Evolutionary conservation across 148 eudicot species (phyloP), one percentile per base, ranked within the genome.

Genomic region (Cornus controversa): DNA sequence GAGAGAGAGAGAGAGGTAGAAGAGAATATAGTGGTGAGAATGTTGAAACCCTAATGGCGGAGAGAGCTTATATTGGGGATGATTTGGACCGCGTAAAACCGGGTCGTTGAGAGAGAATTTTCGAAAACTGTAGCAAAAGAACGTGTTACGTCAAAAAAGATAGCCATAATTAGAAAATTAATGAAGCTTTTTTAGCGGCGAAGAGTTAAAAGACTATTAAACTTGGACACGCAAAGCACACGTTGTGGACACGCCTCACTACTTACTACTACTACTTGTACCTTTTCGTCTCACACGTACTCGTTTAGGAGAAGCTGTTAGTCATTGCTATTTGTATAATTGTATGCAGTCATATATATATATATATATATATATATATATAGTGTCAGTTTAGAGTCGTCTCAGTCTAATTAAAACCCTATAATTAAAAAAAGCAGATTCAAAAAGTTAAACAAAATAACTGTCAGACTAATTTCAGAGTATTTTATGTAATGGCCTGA

Each of bases 31-130:
- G 31, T 2, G 23, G 25, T 40, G 81, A 27, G 18, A 25, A 28
- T 72, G 75, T 34, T 73, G 82, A 57, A 79, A 79, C 72, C 77
- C 82, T 73, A 73, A 13, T 15, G 20, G 77, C 70, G 26, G 75
- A 24, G 66, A 36, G 67, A 47, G 31, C 36, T 73, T 79, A 73
- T 66, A 73, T 31, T 14, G 81, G 42, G 73, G 27, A 6, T 18
- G 66, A 66, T 79, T 73, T 73, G 67, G 72, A 72, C 77, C 82
- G 77, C 77, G 82, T 79, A 72, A 6, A 14, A 2, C 9, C 36
- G 37, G 4, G 26, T 4, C 45, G 40, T 72, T 28, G 75, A 54
- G 53, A 72, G 24, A 72, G 64, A 72, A 53, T 15, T 26, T 53
- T 27, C 40, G 28, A 72, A 72, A 26, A 26, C 15, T 1, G 75